Evolutionary conservation across 129 eudicot genomes (phyloP).

Genomic region (Chrysanthemum lavandulifolium): DNA sequence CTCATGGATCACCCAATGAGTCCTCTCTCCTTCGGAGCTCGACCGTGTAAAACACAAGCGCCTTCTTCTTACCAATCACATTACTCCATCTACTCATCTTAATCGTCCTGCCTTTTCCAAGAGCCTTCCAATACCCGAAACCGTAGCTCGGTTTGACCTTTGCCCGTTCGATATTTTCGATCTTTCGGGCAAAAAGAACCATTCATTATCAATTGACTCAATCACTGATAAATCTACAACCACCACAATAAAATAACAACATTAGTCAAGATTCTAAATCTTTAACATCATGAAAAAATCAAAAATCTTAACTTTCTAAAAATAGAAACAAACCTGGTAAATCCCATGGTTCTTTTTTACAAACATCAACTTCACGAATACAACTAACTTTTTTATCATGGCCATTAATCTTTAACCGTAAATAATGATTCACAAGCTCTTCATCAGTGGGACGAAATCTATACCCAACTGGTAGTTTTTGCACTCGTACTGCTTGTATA

Average conservation of each 20-base stretch:
- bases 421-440: slow-evolving; percentile 75
- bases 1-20: slow-evolving; percentile 88
- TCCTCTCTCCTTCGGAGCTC: slow-evolving; percentile 86
- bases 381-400: slow-evolving; percentile 48
- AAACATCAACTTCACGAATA: slow-evolving; percentile 82
- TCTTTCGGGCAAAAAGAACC: slow-evolving; percentile 93
- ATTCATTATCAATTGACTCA: slow-evolving; percentile 67
- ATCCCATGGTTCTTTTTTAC: slow-evolving; percentile 91
- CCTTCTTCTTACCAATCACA: slow-evolving; percentile 76
- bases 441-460: slow-evolving; percentile 89
- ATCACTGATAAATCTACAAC: slow-evolving; percentile 62
- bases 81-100: slow-evolving; percentile 46
- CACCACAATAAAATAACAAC: neutral
- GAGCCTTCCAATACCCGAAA: slow-evolving; percentile 82
- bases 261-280: slow-evolving; percentile 1
- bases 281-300: neutral
- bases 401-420: slow-evolving; percentile 70
- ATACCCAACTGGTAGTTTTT: slow-evolving; percentile 66
- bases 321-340: slow-evolving; percentile 57
- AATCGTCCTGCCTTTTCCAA: slow-evolving; percentile 72
- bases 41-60: slow-evolving; percentile 68
- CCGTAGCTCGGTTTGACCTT: slow-evolving; percentile 73
- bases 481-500: slow-evolving; percentile 22
- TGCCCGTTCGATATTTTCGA: slow-evolving; percentile 80
- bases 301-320: neutral